A percentile compares a stretch with the other conserved stretches of the same genome.
phyloP scores from a whole-genome alignment of 2,329 filamentous ascomycete species.

The Pyrenophora seminiperda region DNA sequence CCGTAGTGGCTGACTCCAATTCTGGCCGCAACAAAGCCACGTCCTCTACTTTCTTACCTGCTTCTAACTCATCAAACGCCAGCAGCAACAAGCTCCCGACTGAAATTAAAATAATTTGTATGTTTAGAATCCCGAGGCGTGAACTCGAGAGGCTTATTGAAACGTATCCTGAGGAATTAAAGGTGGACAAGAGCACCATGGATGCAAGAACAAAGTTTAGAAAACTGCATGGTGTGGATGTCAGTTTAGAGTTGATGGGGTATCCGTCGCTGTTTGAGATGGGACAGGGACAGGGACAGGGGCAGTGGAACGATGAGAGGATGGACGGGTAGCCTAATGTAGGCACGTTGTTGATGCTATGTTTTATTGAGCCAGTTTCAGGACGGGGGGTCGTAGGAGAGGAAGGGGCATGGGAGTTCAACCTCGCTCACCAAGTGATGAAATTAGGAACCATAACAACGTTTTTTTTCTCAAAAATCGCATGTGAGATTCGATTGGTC shows the following conservation, averaged over 20 bases:
- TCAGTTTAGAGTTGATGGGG: slow-evolving; percentile 42
- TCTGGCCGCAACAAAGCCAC: neutral
- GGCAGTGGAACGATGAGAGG: neutral
- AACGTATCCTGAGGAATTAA: slow-evolving; percentile 61
- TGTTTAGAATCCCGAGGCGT: slow-evolving; percentile 42
- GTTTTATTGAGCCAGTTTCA: no score
- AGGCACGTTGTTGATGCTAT: no score
- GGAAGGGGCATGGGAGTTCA: no score
- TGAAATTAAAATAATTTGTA: slow-evolving; percentile 45
- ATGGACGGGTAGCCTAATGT: neutral
- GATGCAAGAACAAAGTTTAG: slow-evolving; percentile 44
- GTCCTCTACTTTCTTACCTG: no score
- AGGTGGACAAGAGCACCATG: slow-evolving; percentile 31
- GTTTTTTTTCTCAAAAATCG: no score
- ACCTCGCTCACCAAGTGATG: no score
- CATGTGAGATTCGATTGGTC: no score
- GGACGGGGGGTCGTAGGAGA: no score
- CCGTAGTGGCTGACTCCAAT: neutral
- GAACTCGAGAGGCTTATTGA: slow-evolving; percentile 57
- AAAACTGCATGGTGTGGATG: slow-evolving; percentile 37
- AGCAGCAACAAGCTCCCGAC: slow-evolving; percentile 3
- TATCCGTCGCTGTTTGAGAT: slow-evolving; percentile 4
- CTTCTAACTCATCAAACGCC: neutral
- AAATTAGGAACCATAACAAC: no score
- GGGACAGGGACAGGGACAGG: neutral